Conservation (phyloP, 129 eudicot genomes). For the Pittosporum tobira region DNA sequence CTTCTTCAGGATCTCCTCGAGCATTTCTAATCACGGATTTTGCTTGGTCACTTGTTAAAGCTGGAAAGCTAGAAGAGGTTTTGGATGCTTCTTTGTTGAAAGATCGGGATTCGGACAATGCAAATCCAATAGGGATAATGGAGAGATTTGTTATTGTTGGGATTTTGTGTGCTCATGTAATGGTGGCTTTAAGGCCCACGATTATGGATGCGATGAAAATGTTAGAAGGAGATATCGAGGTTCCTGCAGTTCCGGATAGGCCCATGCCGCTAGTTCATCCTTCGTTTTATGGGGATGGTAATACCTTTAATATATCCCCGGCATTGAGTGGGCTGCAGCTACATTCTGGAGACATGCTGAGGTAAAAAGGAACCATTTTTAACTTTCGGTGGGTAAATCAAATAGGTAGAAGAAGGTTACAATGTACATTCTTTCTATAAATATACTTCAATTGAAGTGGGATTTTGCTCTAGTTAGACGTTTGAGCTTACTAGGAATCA, state of each 20-base stretch:
- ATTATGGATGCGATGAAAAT: constrained; percentile 64
- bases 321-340: constrained; percentile 46
- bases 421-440: too few species aligned
- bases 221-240: constrained; percentile 83
- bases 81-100: constrained; percentile 41
- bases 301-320: constrained; percentile 60
- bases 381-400: neutral
- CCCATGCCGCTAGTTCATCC: constrained; percentile 73
- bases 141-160: constrained; percentile 75
- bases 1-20: constrained; percentile 40
- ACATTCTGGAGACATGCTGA: constrained; percentile 61
- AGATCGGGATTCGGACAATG: constrained; percentile 23
- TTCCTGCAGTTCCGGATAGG: constrained; percentile 68
- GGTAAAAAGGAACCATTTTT: constrained; percentile 19
- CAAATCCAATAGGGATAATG: constrained; percentile 67
- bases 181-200: constrained; percentile 83
- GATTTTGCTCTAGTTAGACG: neutral
- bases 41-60: constrained; percentile 76
- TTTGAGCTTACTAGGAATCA: too few species aligned
- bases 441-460: too few species aligned
- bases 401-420: neutral
- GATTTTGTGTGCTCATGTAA: constrained; percentile 81
- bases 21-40: constrained; percentile 66
- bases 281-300: constrained; percentile 35
- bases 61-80: constrained; percentile 40